phyloP scores from a whole-genome alignment of 306 rosid species.

The Trichosanthes truncata region DNA sequence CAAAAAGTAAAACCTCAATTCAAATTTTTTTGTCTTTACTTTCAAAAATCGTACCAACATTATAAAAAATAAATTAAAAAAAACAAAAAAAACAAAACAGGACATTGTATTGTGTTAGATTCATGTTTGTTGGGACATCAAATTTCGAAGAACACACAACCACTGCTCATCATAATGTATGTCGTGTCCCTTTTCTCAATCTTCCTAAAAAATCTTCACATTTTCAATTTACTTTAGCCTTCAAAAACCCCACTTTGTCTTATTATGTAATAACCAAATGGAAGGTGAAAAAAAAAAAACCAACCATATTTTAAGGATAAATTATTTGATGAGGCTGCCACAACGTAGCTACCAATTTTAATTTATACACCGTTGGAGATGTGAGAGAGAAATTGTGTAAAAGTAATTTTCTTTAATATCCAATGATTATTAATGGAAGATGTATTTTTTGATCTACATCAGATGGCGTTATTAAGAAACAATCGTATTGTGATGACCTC shows the following conservation, averaged over 20 bases:
- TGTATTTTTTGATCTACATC: too few relatives aligned
- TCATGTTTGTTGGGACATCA: background rate
- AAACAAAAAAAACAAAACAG: background rate
- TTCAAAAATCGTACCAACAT: background rate
- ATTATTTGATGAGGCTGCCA: too few relatives aligned
- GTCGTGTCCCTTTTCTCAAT: background rate
- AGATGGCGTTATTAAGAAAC: too few relatives aligned
- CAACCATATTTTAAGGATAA: background rate
- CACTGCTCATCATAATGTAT: background rate
- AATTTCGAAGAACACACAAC: background rate
- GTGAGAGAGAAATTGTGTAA: too few relatives aligned
- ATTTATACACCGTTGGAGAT: too few relatives aligned
- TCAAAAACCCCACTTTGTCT: background rate
- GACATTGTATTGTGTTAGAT: background rate
- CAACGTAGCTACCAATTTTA: too few relatives aligned
- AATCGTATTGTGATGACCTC: too few relatives aligned
- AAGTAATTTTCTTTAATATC: too few relatives aligned
- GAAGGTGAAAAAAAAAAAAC: background rate
- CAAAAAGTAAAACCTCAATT: conserved; percentile 12
- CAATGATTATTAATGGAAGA: too few relatives aligned
- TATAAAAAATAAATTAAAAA: background rate
- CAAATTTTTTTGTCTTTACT: background rate
- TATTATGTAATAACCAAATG: background rate
- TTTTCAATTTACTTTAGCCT: background rate
- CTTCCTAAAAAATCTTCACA: background rate